Conservation (phyloP, 108 stramenopile genomes). For the Skeletonema grethae region DNA sequence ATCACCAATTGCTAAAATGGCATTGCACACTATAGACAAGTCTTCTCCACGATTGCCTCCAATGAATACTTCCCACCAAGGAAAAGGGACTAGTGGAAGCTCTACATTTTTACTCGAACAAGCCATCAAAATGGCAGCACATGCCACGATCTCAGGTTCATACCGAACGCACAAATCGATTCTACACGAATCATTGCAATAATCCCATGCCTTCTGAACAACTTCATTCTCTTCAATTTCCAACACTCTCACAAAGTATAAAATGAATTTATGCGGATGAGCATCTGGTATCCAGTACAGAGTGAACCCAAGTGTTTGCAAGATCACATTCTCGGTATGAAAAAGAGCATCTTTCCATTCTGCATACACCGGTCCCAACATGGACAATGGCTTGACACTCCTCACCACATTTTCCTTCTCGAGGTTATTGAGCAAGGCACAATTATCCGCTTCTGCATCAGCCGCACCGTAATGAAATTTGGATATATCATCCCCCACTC, state of each 20-base stretch:
- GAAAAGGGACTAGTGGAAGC: slow-evolving; percentile 53
- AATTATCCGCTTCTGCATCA: slow-evolving; percentile 25
- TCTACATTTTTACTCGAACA: slow-evolving; percentile 36
- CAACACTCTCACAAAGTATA: slow-evolving; percentile 59
- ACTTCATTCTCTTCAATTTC: slow-evolving; percentile 41
- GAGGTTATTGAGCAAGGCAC: slow-evolving; percentile 17
- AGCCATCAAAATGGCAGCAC: slow-evolving; percentile 64
- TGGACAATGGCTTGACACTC: slow-evolving; percentile 47
- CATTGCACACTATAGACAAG: slow-evolving; percentile 58
- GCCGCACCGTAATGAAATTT: slow-evolving; percentile 11
- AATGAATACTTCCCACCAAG: slow-evolving; percentile 76
- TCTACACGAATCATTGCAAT: slow-evolving; percentile 85
- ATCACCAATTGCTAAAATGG: slow-evolving; percentile 55
- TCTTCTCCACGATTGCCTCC: slow-evolving; percentile 40
- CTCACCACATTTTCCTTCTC: slow-evolving; percentile 53
- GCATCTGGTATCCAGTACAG: slow-evolving; percentile 82
- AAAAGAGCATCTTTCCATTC: slow-evolving; percentile 62
- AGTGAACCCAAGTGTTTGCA: slow-evolving; percentile 78
- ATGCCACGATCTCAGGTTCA: slow-evolving; percentile 71
- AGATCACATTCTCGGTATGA: slow-evolving; percentile 57
- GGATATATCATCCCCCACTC: slow-evolving; percentile 32
- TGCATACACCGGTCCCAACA: slow-evolving; percentile 63
- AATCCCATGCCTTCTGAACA: slow-evolving; percentile 81
- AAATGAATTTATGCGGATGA: slow-evolving; percentile 80
- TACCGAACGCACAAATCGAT: slow-evolving; percentile 80